Base-by-base conservation (phyloP, 2,329 filamentous ascomycete genomes). In the Hirsutella rhossiliensis region DNA sequence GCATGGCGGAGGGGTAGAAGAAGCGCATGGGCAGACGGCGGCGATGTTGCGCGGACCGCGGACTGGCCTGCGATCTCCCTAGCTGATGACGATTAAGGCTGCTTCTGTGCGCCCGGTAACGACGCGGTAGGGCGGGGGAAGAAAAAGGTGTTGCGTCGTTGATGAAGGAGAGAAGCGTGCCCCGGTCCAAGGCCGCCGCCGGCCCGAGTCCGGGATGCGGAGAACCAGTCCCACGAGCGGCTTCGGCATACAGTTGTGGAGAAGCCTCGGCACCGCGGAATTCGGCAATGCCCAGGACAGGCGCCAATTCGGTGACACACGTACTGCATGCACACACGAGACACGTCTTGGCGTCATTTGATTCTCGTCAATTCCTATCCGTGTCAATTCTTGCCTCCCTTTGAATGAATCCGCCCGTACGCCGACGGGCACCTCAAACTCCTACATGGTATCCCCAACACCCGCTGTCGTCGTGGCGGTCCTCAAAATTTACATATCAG, bases 371-470 rank as follows among this genome's bases (percentile, higher is more conserved):
- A 23, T 23, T 23, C 23, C 7, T 5, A 9, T 27, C 23, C 5
- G 23, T 27, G 9, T 27, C 23, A 27, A 27, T 27, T 9, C 23
- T 23, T 7, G 23, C 23, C 23, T 34, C 5, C 31, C n/a, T 12
- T 12, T 34, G 8, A 7, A 34, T 34, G 31, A 6, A 11, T 19
- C 34, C n/a, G 23, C 41, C 15, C 28, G 15, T 6, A 18, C 31
- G 12, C 31, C n/a, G 31, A 17, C 15, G n/a, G 11, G 17, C 8
- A 17, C 15, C 18, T n/a, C 12, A 23, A 39, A 38, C 40, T 44
- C 40, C 40, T 43, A 34, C 45, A 47, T 39, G 23, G 28, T 12
- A 44, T 30, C 43, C 38, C 18, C 13, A 44, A 41, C 38, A 44
- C 38, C 43, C 18, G 31, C 20, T 40, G 13, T 23, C 31, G 23